Conservation (phyloP, 495 filamentous ascomycete genomes). For the Pyrenula massariospora region DNA sequence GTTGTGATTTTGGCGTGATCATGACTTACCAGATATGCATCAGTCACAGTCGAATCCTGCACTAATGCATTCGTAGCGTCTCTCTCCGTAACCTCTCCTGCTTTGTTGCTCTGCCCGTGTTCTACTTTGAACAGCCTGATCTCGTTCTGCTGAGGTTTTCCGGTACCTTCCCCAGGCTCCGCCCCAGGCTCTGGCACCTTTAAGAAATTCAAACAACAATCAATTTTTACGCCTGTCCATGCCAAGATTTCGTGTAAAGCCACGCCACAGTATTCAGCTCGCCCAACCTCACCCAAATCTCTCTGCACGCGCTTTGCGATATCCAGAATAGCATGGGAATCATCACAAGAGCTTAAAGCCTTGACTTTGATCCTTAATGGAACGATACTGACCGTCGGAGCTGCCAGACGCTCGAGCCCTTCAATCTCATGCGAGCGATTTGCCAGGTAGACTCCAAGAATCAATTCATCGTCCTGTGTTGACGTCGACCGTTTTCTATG, state of each 20-base stretch:
- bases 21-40: constrained; percentile 1
- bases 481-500: not conserved
- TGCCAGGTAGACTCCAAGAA: constrained; percentile 23
- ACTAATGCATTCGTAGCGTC: constrained; percentile 5
- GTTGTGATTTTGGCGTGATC: not conserved
- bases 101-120: constrained; percentile 7
- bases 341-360: no score
- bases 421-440: constrained; percentile 20
- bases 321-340: constrained; percentile 11
- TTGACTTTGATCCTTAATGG: constrained; percentile 15
- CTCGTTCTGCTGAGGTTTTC: not conserved
- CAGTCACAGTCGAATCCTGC: constrained; percentile 11
- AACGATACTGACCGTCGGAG: constrained; percentile 24
- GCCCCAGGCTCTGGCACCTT: constrained; percentile 14
- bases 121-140: constrained; percentile 1
- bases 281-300: constrained; percentile 21
- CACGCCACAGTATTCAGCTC: constrained; percentile 15
- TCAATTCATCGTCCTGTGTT: constrained; percentile 5
- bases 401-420: constrained; percentile 15
- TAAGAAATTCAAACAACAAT: constrained; percentile 25
- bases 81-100: constrained; percentile 2
- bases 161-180: constrained; percentile 4
- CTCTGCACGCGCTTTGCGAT: constrained; percentile 18
- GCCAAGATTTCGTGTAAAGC: constrained; percentile 22
- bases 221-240: constrained; percentile 24